These are phyloP conservation scores for Entrophospora sp. DNA, from an alignment of 192 early-diverging fungal genomes.

Conservation along the genomic window DNA sequence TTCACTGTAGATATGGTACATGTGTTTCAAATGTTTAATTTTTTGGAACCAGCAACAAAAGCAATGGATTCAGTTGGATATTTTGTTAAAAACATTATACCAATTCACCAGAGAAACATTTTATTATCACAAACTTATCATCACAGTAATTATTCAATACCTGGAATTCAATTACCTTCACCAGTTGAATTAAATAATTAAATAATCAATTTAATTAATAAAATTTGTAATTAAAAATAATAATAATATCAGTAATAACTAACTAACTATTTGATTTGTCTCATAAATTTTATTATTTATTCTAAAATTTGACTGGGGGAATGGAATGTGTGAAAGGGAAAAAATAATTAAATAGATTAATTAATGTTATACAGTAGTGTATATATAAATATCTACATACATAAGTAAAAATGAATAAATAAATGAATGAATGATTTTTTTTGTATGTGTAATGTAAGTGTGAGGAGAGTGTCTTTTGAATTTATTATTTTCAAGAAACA, in stretches of 20 bases:
- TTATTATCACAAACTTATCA: not conserved
- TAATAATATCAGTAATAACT: not conserved
- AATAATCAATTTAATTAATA: not conserved
- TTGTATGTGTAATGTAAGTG: no score
- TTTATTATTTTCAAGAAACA: no score
- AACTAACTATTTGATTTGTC: not conserved
- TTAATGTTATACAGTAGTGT: no score
- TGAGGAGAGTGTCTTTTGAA: no score
- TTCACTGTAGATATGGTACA: slow-evolving; percentile 17
- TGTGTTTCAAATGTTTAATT: slow-evolving; percentile 15
- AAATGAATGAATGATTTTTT: no score
- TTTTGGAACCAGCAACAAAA: slow-evolving; percentile 9
- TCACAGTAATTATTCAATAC: not conserved
- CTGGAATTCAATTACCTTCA: not conserved
- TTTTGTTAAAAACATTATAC: slow-evolving; percentile 12
- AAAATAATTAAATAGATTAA: no score
- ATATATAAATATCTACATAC: no score
- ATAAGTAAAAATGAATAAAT: no score
- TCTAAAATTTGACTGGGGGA: no score
- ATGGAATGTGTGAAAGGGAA: no score
- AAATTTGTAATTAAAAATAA: not conserved
- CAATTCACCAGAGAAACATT: not conserved
- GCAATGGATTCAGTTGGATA: slow-evolving; percentile 14
- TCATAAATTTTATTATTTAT: no score
- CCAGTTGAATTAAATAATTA: not conserved